Evolutionary conservation across 495 filamentous ascomycete species (phyloP).

Genomic region (Talaromyces liani): DNA sequence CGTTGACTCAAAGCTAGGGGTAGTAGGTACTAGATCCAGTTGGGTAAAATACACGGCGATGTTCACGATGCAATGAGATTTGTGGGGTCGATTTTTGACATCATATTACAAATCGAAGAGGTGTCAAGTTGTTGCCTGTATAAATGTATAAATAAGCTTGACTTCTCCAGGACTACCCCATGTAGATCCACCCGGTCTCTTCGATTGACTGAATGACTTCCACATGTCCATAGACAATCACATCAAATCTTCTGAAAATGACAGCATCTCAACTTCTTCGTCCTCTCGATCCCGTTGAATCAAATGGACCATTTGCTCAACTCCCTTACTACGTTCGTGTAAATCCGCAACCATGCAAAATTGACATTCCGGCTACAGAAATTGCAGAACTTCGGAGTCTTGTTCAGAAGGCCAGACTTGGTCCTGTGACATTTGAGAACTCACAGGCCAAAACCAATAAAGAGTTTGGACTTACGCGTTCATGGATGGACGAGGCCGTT

Average conservation of each 20-base stretch:
- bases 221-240: neutral
- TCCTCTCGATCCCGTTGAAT: neutral
- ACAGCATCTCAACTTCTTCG: neutral
- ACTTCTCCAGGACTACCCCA: neutral
- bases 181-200: neutral
- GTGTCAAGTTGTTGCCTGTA: neutral
- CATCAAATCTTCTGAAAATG: neutral
- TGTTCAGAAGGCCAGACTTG: neutral
- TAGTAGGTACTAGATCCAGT: too few relatives aligned
- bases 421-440: slow-evolving; percentile 3
- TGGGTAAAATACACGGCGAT: too few relatives aligned
- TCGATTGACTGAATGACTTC: neutral
- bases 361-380: neutral
- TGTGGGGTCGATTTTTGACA: neutral
- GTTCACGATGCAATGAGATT: too few relatives aligned
- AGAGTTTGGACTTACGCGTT: neutral
- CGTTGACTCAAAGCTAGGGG: too few relatives aligned
- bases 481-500: slow-evolving; percentile 1
- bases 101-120: neutral
- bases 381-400: neutral
- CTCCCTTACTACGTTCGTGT: neutral
- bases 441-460: neutral
- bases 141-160: neutral
- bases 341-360: neutral
- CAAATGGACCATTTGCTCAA: neutral